A percentile compares a stretch with the other conserved stretches of the same genome.
phyloP scores from a whole-genome alignment of 2,329 filamentous ascomycete species.

The Sporothrix variecibatus region DNA sequence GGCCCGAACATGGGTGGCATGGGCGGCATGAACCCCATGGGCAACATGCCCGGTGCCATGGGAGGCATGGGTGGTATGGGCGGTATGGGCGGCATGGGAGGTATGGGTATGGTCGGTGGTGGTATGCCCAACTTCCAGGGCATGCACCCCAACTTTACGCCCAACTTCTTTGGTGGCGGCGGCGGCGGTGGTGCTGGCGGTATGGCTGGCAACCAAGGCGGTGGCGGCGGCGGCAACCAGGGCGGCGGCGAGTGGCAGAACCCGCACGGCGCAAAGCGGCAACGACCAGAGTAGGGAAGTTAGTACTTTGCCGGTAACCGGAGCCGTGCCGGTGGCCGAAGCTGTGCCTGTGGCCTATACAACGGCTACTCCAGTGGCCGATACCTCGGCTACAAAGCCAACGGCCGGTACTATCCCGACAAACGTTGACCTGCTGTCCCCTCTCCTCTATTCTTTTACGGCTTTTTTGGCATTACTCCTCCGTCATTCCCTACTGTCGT shows the following conservation, averaged over 20 bases:
- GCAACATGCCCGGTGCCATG: conserved; percentile 38
- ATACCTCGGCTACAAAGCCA: too few relatives aligned
- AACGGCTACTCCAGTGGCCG: too few relatives aligned
- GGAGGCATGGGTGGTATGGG: conserved; percentile 45
- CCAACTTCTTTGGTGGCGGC: conserved; percentile 66
- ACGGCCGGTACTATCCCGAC: too few relatives aligned
- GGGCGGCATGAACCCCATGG: conserved; percentile 44
- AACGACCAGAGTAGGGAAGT: conserved; percentile 57
- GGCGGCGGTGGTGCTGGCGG: conserved; percentile 37
- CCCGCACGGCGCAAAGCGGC: conserved; percentile 77
- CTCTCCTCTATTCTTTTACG: background rate
- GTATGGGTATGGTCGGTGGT: conserved; percentile 46
- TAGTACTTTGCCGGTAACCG: background rate
- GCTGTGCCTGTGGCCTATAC: too few relatives aligned
- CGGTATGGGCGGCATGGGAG: conserved; percentile 42
- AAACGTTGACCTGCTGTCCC: too few relatives aligned
- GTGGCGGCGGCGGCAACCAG: conserved; percentile 45
- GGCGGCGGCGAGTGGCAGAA: conserved; percentile 68
- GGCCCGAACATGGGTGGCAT: conserved; percentile 39
- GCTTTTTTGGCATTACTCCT: background rate
- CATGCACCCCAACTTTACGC: conserved; percentile 71
- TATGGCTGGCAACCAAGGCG: conserved; percentile 35
- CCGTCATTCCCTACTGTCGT: background rate
- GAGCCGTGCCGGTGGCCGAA: too few relatives aligned
- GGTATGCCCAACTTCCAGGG: conserved; percentile 68